Evolutionary conservation across 257 asterid genomes (phyloP).

Genomic region (Lycium ferocissimum): DNA sequence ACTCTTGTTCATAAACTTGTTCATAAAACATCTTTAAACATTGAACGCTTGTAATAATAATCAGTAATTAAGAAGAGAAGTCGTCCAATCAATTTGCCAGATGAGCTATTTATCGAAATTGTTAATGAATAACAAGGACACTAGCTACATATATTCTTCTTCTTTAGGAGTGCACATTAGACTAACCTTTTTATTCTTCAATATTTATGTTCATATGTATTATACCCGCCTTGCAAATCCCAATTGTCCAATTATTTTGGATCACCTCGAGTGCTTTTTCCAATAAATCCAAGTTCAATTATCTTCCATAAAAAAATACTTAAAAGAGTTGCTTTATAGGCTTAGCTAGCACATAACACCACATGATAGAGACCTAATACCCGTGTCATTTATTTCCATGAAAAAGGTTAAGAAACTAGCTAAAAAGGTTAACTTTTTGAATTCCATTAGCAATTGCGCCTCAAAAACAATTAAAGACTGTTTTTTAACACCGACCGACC

Average conservation of each 20-base stretch:
- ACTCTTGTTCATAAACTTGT: too few relatives aligned
- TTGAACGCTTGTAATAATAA: too few relatives aligned
- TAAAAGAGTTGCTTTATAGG: not conserved
- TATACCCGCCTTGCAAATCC: constrained; percentile 7
- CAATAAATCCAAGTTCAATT: not conserved
- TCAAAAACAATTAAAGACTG: not conserved
- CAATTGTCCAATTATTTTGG: not conserved
- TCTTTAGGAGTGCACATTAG: too few relatives aligned
- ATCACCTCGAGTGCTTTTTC: not conserved
- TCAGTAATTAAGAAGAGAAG: too few relatives aligned
- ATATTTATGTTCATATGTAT: not conserved
- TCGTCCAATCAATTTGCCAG: too few relatives aligned
- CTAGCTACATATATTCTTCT: too few relatives aligned
- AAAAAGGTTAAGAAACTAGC: not conserved
- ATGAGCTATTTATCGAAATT: too few relatives aligned
- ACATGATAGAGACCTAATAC: not conserved
- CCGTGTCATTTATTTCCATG: not conserved
- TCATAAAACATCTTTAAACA: too few relatives aligned
- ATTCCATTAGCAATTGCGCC: constrained; percentile 19
- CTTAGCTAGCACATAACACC: not conserved
- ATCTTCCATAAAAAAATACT: not conserved
- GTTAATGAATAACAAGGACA: too few relatives aligned
- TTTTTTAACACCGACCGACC: not conserved
- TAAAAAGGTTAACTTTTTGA: not conserved
- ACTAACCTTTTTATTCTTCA: not conserved